A percentile compares a stretch with the other conserved stretches of the same genome.
Evolutionary conservation across 352 stramenopile genomes (phyloP).

Genomic region (Blastocystis sp.): DNA sequence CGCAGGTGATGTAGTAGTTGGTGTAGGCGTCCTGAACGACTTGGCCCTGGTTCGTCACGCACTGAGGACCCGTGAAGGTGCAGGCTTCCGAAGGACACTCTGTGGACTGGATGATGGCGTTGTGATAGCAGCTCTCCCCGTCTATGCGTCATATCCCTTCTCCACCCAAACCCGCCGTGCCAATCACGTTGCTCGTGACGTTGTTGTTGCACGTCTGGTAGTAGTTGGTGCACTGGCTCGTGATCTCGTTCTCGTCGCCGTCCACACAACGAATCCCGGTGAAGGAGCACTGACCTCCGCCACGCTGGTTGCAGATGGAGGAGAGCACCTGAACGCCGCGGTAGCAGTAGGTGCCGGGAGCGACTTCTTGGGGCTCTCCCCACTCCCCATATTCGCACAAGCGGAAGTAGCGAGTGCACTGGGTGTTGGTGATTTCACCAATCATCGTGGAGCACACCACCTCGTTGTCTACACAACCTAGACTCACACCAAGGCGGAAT

Average conservation of each 20-base stretch:
- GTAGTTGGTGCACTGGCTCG: slow-evolving; percentile 58
- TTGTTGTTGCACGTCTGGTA: slow-evolving; percentile 19
- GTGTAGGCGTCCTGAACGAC: slow-evolving; percentile 54
- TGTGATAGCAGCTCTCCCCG: slow-evolving; percentile 33
- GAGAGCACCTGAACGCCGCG: slow-evolving; percentile 47
- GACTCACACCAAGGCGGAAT: neutral
- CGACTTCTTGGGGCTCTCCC: slow-evolving; percentile 48
- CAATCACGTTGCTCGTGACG: neutral
- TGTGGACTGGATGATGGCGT: slow-evolving; percentile 5
- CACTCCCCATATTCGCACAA: slow-evolving; percentile 61
- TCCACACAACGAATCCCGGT: slow-evolving; percentile 60
- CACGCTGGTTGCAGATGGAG: slow-evolving; percentile 56
- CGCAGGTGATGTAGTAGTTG: slow-evolving; percentile 61
- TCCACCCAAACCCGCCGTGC: neutral
- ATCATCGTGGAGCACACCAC: slow-evolving; percentile 53
- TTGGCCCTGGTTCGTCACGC: slow-evolving; percentile 48
- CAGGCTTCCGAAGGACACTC: slow-evolving; percentile 51
- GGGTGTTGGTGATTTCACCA: slow-evolving; percentile 30
- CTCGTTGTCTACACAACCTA: slow-evolving; percentile 63
- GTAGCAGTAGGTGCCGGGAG: slow-evolving; percentile 66
- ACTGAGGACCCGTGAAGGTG: slow-evolving; percentile 43
- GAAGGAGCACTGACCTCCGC: slow-evolving; percentile 54
- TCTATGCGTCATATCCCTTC: slow-evolving; percentile 16
- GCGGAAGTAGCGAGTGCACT: slow-evolving; percentile 70
- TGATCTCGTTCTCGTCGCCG: slow-evolving; percentile 62